These are phyloP conservation scores for Pseudocercospora crystallina DNA, from an alignment of 2,329 filamentous ascomycete species.

Conservation along the genomic window DNA sequence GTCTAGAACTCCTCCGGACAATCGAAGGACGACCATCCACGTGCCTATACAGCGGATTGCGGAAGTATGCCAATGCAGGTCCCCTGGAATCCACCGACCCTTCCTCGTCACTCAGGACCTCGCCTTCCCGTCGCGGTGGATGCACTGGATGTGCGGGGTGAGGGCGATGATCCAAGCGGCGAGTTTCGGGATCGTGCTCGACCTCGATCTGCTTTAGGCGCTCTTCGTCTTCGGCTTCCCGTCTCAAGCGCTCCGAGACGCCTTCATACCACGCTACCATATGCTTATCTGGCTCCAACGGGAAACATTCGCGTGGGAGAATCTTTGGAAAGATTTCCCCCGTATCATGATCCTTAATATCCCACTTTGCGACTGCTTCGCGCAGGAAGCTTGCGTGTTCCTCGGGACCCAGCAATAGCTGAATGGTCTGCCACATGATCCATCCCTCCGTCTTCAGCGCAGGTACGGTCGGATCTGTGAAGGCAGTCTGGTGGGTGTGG, in stretches of 20 bases:
- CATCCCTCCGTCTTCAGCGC: slow-evolving; percentile 82
- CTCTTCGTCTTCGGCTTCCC: slow-evolving; percentile 55
- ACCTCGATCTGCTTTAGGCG: slow-evolving; percentile 27
- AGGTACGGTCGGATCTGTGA: slow-evolving; percentile 73
- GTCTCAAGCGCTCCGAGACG: slow-evolving; percentile 69
- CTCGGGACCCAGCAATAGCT: slow-evolving; percentile 81
- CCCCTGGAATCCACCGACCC: slow-evolving; percentile 45
- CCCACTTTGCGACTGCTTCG: slow-evolving; percentile 74
- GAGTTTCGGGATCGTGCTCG: slow-evolving; percentile 25
- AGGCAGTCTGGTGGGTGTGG: slow-evolving; percentile 54
- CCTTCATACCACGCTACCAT: slow-evolving; percentile 83
- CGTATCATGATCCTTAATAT: slow-evolving; percentile 69
- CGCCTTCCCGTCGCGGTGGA: slow-evolving; percentile 20
- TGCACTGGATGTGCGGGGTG: slow-evolving; percentile 13
- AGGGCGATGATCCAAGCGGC: slow-evolving; percentile 23
- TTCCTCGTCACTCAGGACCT: slow-evolving; percentile 34
- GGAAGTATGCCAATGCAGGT: slow-evolving; percentile 49
- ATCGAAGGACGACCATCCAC: slow-evolving; percentile 45
- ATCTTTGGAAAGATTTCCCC: slow-evolving; percentile 58
- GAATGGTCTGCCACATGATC: slow-evolving; percentile 89
- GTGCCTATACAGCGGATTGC: slow-evolving; percentile 51
- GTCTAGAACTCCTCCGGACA: slow-evolving; percentile 39
- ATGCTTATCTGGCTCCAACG: slow-evolving; percentile 69
- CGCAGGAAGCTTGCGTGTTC: slow-evolving; percentile 85
- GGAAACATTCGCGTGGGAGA: slow-evolving; percentile 69